These are phyloP conservation scores for Ascochyta lentis DNA, from an alignment of 2,329 filamentous ascomycete genomes.

Conservation along the genomic window DNA sequence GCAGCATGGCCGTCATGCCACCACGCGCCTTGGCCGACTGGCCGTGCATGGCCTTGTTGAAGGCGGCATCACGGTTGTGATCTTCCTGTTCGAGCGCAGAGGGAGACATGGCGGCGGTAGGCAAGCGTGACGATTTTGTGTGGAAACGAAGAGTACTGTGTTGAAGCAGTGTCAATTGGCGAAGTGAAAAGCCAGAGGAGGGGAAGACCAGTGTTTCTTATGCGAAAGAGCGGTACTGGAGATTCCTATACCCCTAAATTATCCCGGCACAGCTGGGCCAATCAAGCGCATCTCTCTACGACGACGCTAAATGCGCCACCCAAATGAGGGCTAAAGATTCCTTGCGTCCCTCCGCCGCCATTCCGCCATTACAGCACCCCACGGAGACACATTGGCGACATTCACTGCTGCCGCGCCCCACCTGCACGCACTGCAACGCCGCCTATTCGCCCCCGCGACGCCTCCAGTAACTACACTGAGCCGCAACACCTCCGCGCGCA, in stretches of 20 bases:
- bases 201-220: slow-evolving; percentile 23
- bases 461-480: background rate
- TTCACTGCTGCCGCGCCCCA: slow-evolving; percentile 14
- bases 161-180: slow-evolving; percentile 28
- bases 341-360: slow-evolving; percentile 8
- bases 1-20: slow-evolving; percentile 82
- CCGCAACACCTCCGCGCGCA: background rate
- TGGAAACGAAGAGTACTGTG: slow-evolving; percentile 14
- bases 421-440: slow-evolving; percentile 12
- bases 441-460: slow-evolving; percentile 8
- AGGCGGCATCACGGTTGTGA: slow-evolving; percentile 83
- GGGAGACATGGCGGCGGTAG: slow-evolving; percentile 57
- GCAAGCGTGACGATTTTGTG: slow-evolving; percentile 4
- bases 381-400: slow-evolving; percentile 1
- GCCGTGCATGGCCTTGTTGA: slow-evolving; percentile 88
- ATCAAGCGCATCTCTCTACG: slow-evolving; percentile 13
- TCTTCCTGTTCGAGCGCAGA: slow-evolving; percentile 78
- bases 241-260: slow-evolving; percentile 29
- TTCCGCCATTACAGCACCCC: slow-evolving; percentile 13
- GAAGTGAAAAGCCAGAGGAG: slow-evolving; percentile 21
- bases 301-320: slow-evolving; percentile 13
- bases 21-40: slow-evolving; percentile 72
- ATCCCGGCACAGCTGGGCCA: slow-evolving; percentile 5
- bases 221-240: slow-evolving; percentile 38
- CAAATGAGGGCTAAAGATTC: slow-evolving; percentile 2